phyloP scores from a whole-genome alignment of 805 yeast genomes.

The Barnettozyma vustinii region DNA sequence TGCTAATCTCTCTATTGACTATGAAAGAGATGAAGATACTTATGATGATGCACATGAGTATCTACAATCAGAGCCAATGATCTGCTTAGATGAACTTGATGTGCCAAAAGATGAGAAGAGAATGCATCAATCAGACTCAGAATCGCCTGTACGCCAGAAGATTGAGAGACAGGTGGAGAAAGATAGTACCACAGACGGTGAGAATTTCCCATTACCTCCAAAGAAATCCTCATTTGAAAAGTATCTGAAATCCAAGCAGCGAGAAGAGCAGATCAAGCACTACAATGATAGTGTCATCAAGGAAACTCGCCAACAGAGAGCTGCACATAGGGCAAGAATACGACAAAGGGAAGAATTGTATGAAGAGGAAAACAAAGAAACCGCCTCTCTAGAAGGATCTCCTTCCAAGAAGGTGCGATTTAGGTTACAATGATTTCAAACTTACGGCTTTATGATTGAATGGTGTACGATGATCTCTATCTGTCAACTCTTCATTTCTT shows the following conservation, averaged over 20 bases:
- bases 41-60: background rate
- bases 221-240: slow-evolving; percentile 16
- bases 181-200: background rate
- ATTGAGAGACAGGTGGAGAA: background rate
- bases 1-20: background rate
- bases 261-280: slow-evolving; percentile 15
- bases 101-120: background rate
- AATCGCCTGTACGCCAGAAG: background rate
- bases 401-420: slow-evolving; percentile 14
- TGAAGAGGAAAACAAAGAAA: background rate
- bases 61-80: background rate
- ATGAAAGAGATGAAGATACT: background rate
- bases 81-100: background rate
- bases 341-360: slow-evolving; percentile 3
- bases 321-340: slow-evolving; percentile 6
- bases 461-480: background rate
- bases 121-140: background rate
- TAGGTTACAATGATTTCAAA: background rate
- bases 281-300: slow-evolving; percentile 11
- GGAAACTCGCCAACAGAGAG: slow-evolving; percentile 11
- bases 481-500: slow-evolving; percentile 32
- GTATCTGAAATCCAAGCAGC: slow-evolving; percentile 14
- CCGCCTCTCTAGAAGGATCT: background rate
- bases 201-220: slow-evolving; percentile 17
- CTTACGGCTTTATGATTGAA: background rate